phyloP scores from a whole-genome alignment of 2,329 filamentous ascomycete genomes.

The Penicillium sumatraense region DNA sequence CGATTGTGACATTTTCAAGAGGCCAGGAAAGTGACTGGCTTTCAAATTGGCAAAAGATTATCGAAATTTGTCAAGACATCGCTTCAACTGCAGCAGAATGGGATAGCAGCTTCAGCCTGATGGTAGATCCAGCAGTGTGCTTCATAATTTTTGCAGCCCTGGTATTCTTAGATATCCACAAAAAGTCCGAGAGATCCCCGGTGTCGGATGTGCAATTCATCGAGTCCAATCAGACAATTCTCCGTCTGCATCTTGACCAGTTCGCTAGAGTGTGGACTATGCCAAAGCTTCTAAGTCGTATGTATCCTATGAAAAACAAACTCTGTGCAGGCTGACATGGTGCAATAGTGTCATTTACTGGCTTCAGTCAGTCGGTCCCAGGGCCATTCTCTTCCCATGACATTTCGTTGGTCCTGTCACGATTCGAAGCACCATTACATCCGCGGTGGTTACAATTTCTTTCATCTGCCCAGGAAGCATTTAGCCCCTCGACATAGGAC shows the following conservation, averaged over 20 bases:
- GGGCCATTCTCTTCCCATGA: slow-evolving; percentile 14
- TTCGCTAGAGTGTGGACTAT: slow-evolving; percentile 29
- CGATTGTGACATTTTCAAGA: slow-evolving; percentile 23
- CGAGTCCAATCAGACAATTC: slow-evolving; percentile 20
- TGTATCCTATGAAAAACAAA: neutral
- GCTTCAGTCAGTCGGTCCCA: slow-evolving; percentile 14
- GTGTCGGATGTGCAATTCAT: neutral
- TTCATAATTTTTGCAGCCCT: slow-evolving; percentile 37
- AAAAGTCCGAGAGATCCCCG: neutral
- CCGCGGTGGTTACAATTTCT: slow-evolving; percentile 21
- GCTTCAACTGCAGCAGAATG: slow-evolving; percentile 35
- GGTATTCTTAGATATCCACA: slow-evolving; percentile 35
- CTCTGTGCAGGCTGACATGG: neutral
- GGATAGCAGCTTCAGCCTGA: slow-evolving; percentile 35
- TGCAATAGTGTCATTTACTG: slow-evolving; percentile 13
- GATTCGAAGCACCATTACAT: slow-evolving; percentile 21
- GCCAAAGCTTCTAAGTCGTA: slow-evolving; percentile 12
- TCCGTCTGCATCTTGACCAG: slow-evolving; percentile 28
- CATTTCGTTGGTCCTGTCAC: slow-evolving; percentile 13
- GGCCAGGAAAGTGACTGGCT: slow-evolving; percentile 31
- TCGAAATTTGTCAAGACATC: slow-evolving; percentile 39
- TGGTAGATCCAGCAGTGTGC: slow-evolving; percentile 41
- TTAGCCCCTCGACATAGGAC: too few relatives aligned
- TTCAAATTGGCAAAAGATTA: slow-evolving; percentile 32
- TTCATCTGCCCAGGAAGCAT: neutral